A percentile compares a stretch with the other conserved stretches of the same genome.
phyloP scores from a whole-genome alignment of 129 eudicot genomes.

The Arctium lappa region DNA sequence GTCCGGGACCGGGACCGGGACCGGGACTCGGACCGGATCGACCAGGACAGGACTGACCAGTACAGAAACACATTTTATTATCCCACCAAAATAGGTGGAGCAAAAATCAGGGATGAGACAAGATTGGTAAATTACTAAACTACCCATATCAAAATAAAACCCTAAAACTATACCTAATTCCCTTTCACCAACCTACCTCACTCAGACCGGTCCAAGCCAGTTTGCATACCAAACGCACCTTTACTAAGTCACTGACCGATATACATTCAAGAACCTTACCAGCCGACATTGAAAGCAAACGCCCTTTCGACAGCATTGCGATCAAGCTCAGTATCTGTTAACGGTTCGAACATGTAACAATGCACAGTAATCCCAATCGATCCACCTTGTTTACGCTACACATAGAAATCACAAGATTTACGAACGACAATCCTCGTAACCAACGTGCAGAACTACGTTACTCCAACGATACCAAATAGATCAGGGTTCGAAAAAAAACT shows the following conservation, averaged over 20 bases:
- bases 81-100: not conserved
- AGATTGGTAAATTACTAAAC: not conserved
- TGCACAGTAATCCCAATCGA: slow-evolving; percentile 39
- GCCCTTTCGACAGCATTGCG: slow-evolving; percentile 55
- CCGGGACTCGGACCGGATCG: no score
- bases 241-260: not conserved
- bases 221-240: not conserved
- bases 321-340: slow-evolving; percentile 37
- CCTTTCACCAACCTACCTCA: no score
- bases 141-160: not conserved
- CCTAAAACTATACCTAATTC: not conserved
- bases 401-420: not conserved
- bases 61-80: not conserved
- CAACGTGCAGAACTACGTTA: not conserved
- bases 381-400: slow-evolving; percentile 57
- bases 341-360: slow-evolving; percentile 46
- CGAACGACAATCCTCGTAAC: not conserved
- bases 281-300: slow-evolving; percentile 43
- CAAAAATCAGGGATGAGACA: not conserved
- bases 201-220: no score
- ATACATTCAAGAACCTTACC: slow-evolving; percentile 31
- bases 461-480: not conserved
- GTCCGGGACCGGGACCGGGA: no score
- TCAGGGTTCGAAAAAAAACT: not conserved
- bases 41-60: not conserved